phyloP scores from a whole-genome alignment of 345 rosid genomes.

The Geranium brycei region DNA sequence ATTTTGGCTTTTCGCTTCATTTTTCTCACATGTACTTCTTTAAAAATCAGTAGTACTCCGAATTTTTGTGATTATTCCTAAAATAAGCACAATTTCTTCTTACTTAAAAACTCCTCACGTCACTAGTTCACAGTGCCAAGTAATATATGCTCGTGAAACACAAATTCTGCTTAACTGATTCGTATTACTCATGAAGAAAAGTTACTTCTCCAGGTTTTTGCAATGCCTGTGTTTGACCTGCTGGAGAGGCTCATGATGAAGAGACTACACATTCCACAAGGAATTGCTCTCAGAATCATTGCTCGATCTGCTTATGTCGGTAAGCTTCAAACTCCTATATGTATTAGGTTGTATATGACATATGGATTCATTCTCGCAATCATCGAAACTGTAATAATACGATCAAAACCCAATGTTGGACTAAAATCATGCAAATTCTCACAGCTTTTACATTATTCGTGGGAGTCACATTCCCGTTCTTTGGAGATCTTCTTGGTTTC shows the following conservation, averaged over 20 bases:
- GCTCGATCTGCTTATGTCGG: constrained; percentile 79
- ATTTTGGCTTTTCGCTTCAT: too few relatives aligned
- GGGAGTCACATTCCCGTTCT: constrained; percentile 87
- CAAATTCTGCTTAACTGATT: too few relatives aligned
- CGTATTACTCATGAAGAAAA: too few relatives aligned
- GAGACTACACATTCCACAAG: constrained; percentile 42
- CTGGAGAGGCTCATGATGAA: constrained; percentile 52
- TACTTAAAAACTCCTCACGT: too few relatives aligned
- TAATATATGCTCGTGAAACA: too few relatives aligned
- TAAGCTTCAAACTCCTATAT: constrained; percentile 16
- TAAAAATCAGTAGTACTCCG: too few relatives aligned
- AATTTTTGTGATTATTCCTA: too few relatives aligned
- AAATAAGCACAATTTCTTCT: neutral
- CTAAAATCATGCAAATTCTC: neutral
- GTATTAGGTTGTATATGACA: too few relatives aligned
- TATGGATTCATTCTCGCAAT: neutral
- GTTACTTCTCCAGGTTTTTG: constrained; percentile 42
- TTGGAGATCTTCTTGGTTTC: constrained; percentile 92
- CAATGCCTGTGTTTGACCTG: constrained; percentile 85
- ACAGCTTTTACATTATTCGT: constrained; percentile 74
- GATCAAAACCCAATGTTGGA: neutral
- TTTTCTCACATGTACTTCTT: too few relatives aligned
- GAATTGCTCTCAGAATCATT: constrained; percentile 42
- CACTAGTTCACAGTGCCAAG: too few relatives aligned
- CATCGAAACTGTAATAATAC: neutral